Conservation (phyloP, 108 stramenopile genomes). For the Conticribra weissflogii region DNA sequence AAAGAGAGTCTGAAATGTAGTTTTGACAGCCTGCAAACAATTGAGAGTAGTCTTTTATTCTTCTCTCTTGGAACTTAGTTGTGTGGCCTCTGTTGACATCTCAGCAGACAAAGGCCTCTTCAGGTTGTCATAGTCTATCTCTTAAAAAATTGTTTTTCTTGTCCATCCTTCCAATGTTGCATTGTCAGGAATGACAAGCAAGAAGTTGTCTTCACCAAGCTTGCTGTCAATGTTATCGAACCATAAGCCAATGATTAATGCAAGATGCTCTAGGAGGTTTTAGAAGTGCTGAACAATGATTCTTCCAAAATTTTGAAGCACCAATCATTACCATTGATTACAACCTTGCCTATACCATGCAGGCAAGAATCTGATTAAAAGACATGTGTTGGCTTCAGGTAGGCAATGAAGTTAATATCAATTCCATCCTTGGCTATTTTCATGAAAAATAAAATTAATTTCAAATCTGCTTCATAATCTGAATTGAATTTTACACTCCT, state of each 20-base stretch:
- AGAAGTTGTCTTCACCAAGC: background rate
- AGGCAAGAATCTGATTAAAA: constrained; percentile 27
- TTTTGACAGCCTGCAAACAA: constrained; percentile 20
- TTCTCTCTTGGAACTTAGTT: background rate
- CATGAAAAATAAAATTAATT: background rate
- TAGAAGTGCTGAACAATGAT: constrained; percentile 6
- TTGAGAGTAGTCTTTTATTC: constrained; percentile 8
- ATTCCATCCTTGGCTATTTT: constrained; percentile 4
- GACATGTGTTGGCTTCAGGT: background rate
- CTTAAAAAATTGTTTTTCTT: constrained; percentile 3
- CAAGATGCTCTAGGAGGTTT: constrained; percentile 28
- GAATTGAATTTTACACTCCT: background rate
- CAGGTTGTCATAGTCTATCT: background rate
- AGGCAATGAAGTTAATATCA: constrained; percentile 9
- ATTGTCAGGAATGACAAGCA: constrained; percentile 1
- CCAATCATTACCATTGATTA: constrained; percentile 14
- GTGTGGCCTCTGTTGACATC: background rate
- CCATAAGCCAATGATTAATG: constrained; percentile 21
- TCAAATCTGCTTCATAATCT: background rate
- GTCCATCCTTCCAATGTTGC: constrained; percentile 9
- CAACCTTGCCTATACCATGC: constrained; percentile 15
- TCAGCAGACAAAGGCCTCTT: background rate
- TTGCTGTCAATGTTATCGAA: constrained; percentile 13
- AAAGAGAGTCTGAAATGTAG: constrained; percentile 15
- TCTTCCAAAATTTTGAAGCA: background rate